Evolutionary conservation across 768 basidiomycete species (phyloP).

Genomic region (Pleurotus sapidus): DNA sequence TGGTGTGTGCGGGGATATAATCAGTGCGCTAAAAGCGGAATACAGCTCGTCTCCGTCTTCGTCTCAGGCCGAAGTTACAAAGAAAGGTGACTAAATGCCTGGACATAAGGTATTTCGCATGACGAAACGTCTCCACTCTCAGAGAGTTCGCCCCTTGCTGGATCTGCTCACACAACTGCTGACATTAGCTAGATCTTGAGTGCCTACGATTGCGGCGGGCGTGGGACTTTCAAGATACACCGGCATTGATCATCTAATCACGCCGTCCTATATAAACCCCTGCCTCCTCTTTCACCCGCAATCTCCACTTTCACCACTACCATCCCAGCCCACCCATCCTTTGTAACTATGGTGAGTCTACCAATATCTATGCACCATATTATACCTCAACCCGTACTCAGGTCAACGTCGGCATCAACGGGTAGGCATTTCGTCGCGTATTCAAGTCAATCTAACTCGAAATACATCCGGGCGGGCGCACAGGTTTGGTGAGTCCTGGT

Average conservation of each 20-base stretch:
- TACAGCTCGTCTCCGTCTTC: no score
- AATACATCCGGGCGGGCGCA: conserved; percentile 10
- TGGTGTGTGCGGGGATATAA: no score
- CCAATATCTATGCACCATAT: not conserved
- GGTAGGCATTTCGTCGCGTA: conserved; percentile 47
- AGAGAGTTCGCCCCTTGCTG: no score
- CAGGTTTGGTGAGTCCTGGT: conserved; percentile 73
- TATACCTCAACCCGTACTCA: conserved; percentile 12
- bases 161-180: no score
- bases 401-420: conserved; percentile 96
- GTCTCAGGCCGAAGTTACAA: no score
- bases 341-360: conserved; percentile 8
- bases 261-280: conserved; percentile 5
- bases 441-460: not conserved
- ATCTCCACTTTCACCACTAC: conserved; percentile 8
- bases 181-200: no score
- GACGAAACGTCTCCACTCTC: no score
- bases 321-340: not conserved
- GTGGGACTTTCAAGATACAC: no score
- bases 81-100: no score
- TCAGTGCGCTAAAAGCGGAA: no score
- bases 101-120: no score
- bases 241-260: conserved; percentile 7
- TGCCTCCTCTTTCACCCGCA: not conserved
- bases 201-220: no score